Evolutionary conservation across 1,139 yeast species (phyloP).

Genomic region (Pneumocystis jirovecii): DNA sequence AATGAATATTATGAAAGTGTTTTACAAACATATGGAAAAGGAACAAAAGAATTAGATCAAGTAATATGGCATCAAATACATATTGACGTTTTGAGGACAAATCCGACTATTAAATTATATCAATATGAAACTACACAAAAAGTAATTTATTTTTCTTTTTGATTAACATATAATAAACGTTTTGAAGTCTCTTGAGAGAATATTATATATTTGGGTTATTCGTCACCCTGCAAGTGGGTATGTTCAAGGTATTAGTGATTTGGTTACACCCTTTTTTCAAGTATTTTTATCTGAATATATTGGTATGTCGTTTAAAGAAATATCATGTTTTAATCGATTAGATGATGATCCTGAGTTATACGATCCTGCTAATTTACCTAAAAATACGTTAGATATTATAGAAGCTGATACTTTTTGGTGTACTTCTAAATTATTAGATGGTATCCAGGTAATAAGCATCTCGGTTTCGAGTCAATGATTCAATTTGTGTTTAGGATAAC

Average conservation of each 20-base stretch:
- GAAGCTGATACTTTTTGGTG: slow-evolving; percentile 99
- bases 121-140: slow-evolving; percentile 55
- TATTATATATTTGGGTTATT: slow-evolving; percentile 86
- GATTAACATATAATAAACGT: slow-evolving; percentile 15
- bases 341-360: slow-evolving; percentile 35
- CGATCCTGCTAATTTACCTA: slow-evolving; percentile 51
- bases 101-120: slow-evolving; percentile 68
- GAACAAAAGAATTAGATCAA: slow-evolving; percentile 34
- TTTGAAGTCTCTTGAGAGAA: slow-evolving; percentile 43
- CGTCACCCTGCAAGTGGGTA: slow-evolving; percentile 97
- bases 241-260: slow-evolving; percentile 96
- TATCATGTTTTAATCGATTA: slow-evolving; percentile 5
- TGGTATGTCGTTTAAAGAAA: not conserved
- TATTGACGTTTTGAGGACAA: slow-evolving; percentile 89
- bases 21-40: slow-evolving; percentile 34
- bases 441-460: slow-evolving; percentile 30
- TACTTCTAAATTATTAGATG: slow-evolving; percentile 72
- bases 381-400: slow-evolving; percentile 39
- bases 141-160: slow-evolving; percentile 3
- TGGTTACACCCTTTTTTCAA: slow-evolving; percentile 87
- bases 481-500: slow-evolving; percentile 49
- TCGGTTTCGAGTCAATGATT: not conserved
- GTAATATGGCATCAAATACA: slow-evolving; percentile 90
- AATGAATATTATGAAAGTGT: slow-evolving; percentile 58
- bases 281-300: slow-evolving; percentile 62